Base-by-base conservation (phyloP, 805 yeast species). In the Yamadazyma phyllophila region DNA sequence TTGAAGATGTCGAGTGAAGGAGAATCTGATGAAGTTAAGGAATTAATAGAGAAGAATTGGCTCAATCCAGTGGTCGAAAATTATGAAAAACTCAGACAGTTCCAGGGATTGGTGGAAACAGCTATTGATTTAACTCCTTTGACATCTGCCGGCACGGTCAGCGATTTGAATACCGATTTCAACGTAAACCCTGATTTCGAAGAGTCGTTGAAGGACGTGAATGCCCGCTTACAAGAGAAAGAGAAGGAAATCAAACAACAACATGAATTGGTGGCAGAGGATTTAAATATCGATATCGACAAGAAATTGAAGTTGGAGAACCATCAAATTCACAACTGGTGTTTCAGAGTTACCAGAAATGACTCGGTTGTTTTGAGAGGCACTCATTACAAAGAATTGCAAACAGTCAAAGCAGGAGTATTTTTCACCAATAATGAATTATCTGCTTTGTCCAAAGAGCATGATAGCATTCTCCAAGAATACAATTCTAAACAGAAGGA, bases 361-460 rank as follows among this genome's bases (percentile, higher is more conserved):
- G 98, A 94, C 58, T 91, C 96, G 2, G 74, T 85, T 9, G 83
- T 86, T 15, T 71, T 94, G 47, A 79, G 98, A 55, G 50, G 50
- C 1, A 68, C 73, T 1, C 75, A 78, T 33, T 91, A 83, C 60
- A 76, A 76, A 42, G 97, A 94, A 62, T 71, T 92, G 36, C 87
- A 90, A 42, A 92, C 97, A 0, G 95, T 89, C 26, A 94, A 94
- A 61, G 96, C 97, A 1, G 99, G 99, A 46, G 92, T 92, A 4
- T 89, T 76, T 62, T 94, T 94, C 72, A 89, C 96, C 8, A 88
- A 96, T 1, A 64, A 71, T 36, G 75, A 76, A 50, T 70, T 94
- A 54, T 73, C 78, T 35, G 71, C 74, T n/a, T 69, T 83, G 30
- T 81, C 90, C 11, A 67, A 71, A 31, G 79, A 82, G 47, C 82